Evolutionary conservation across 345 rosid genomes (phyloP).

Genomic region (Arabidopsis thaliana): DNA sequence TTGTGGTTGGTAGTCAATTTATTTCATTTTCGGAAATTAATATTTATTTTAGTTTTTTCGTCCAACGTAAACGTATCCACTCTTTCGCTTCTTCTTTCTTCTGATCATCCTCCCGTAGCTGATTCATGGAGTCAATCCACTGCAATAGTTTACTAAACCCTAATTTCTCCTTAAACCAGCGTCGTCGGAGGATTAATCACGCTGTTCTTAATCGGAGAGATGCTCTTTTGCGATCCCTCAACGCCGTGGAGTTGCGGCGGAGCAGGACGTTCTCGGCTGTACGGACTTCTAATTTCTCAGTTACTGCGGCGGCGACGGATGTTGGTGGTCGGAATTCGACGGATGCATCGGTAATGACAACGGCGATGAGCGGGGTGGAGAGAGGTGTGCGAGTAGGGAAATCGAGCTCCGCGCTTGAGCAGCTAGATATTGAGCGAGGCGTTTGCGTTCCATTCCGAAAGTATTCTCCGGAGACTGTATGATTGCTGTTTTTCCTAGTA

Average conservation of each 20-base stretch:
- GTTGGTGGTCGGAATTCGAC: constrained; percentile 26
- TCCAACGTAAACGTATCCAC: constrained; percentile 38
- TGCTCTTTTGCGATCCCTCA: constrained; percentile 17
- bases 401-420: constrained; percentile 79
- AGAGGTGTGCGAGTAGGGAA: constrained; percentile 33
- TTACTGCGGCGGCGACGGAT: constrained; percentile 33
- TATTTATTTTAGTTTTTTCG: background rate
- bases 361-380: constrained; percentile 27
- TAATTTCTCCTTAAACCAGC: constrained; percentile 20
- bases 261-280: constrained; percentile 26
- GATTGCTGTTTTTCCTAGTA: constrained; percentile 34
- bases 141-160: constrained; percentile 29
- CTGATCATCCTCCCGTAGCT: constrained; percentile 15
- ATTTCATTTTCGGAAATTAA: constrained; percentile 25
- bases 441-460: constrained; percentile 97
- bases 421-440: constrained; percentile 94
- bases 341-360: constrained; percentile 27
- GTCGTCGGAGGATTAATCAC: constrained; percentile 3
- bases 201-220: constrained; percentile 25
- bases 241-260: constrained; percentile 30
- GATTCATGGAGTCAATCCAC: constrained; percentile 48
- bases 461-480: constrained; percentile 92
- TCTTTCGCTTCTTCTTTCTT: background rate
- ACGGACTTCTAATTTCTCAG: constrained; percentile 26
- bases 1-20: constrained; percentile 43